These are phyloP conservation scores for Boletus coccyginus DNA, from an alignment of 768 basidiomycete species.

Conservation along the genomic window DNA sequence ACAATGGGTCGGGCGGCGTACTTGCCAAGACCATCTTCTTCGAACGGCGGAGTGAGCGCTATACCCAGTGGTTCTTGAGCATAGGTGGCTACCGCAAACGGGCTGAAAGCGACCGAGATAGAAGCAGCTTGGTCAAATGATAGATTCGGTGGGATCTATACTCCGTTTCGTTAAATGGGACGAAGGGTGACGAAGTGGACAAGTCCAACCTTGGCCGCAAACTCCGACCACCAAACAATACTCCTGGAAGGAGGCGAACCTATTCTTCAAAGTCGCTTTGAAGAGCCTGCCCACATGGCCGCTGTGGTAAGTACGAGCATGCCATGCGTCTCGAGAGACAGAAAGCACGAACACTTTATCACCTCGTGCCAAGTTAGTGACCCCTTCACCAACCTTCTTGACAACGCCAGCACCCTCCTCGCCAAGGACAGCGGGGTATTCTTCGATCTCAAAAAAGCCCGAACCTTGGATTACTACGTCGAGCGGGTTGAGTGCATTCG, in stretches of 20 bases:
- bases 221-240: conserved; percentile 10
- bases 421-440: conserved; percentile 36
- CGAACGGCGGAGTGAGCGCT: conserved; percentile 30
- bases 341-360: conserved; percentile 22
- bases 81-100: conserved; percentile 36
- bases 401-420: conserved; percentile 37
- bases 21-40: conserved; percentile 25
- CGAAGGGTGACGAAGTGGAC: not conserved
- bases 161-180: not conserved
- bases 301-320: not conserved
- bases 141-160: conserved; percentile 32
- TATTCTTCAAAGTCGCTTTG: conserved; percentile 1
- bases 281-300: not conserved
- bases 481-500: conserved; percentile 43
- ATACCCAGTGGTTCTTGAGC: conserved; percentile 23
- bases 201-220: conserved; percentile 11
- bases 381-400: conserved; percentile 34
- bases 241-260: conserved; percentile 23
- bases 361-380: conserved; percentile 32
- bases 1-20: conserved; percentile 32
- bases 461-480: conserved; percentile 24
- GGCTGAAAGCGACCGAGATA: conserved; percentile 31
- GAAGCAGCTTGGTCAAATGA: conserved; percentile 38
- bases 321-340: not conserved
- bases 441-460: conserved; percentile 18